Conservation (phyloP, 352 stramenopile species). For the Phytophthora pisi region DNA sequence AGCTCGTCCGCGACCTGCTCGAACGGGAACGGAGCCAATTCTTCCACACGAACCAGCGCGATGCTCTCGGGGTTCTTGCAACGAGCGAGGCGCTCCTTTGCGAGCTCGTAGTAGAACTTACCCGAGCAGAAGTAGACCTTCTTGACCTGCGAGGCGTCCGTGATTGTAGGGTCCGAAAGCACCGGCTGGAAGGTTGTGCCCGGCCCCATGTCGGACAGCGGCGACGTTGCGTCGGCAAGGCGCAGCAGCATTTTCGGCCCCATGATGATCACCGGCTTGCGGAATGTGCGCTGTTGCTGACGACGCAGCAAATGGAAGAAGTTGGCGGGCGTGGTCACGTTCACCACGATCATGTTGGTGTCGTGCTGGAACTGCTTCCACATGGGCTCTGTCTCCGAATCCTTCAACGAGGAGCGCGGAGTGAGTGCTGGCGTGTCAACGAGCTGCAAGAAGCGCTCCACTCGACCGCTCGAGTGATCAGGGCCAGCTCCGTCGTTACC, state of each 20-base stretch:
- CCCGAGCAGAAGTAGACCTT: conserved; percentile 81
- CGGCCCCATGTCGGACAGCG: conserved; percentile 64
- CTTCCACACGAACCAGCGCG: conserved; percentile 79
- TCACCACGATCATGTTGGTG: conserved; percentile 87
- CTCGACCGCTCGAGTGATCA: conserved; percentile 83
- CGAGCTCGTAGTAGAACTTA: conserved; percentile 89
- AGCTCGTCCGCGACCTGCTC: conserved; percentile 65
- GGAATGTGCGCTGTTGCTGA: conserved; percentile 82
- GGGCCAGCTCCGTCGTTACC: conserved; percentile 89
- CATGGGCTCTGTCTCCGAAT: conserved; percentile 30
- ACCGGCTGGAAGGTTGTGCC: conserved; percentile 72
- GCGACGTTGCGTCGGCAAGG: conserved; percentile 68
- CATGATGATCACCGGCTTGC: conserved; percentile 81
- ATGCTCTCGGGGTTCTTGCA: conserved; percentile 52
- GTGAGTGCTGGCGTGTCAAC: conserved; percentile 71
- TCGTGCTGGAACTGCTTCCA: conserved; percentile 73
- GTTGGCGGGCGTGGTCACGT: conserved; percentile 92
- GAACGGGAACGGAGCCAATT: conserved; percentile 88
- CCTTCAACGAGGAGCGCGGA: conserved; percentile 40
- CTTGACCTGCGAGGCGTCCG: conserved; percentile 56
- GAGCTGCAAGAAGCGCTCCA: conserved; percentile 90
- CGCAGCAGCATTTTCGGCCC: conserved; percentile 80
- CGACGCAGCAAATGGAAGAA: conserved; percentile 97
- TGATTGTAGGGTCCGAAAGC: conserved; percentile 59
- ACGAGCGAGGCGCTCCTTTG: conserved; percentile 61